Percentiles rank a stretch among this genome's conserved stretches.
Conservation (phyloP, 768 basidiomycete genomes). For the Dioszegia aurantiaca region DNA sequence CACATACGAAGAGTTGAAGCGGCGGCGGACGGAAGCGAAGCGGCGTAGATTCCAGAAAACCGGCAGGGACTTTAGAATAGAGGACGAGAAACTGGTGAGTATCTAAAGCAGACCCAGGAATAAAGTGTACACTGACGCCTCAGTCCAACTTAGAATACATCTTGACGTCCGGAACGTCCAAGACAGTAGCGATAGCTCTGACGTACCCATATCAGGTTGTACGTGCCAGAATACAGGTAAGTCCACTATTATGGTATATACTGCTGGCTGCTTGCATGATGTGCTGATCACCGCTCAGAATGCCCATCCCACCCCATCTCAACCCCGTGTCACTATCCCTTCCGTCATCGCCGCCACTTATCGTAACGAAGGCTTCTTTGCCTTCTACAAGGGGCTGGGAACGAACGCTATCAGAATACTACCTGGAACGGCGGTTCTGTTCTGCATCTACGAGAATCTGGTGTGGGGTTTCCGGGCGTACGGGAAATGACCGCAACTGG, state of each 20-base stretch:
- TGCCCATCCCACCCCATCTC: slow-evolving; percentile 1
- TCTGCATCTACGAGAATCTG: slow-evolving; percentile 59
- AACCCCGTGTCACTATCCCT: slow-evolving; percentile 58
- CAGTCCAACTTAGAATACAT: slow-evolving; percentile 91
- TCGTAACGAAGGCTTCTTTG: slow-evolving; percentile 70
- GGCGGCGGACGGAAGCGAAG: slow-evolving; percentile 72
- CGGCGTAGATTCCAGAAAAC: slow-evolving; percentile 61
- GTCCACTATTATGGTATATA: slow-evolving; percentile 22
- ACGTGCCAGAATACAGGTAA: slow-evolving; percentile 84
- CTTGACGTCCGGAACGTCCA: slow-evolving; percentile 84
- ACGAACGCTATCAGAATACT: slow-evolving; percentile 92
- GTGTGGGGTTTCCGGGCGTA: slow-evolving; percentile 48
- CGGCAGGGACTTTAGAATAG: slow-evolving; percentile 65
- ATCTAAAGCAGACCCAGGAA: background rate
- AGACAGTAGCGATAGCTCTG: slow-evolving; percentile 71
- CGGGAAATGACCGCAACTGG: slow-evolving; percentile 1
- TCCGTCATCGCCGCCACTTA: slow-evolving; percentile 77
- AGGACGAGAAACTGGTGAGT: slow-evolving; percentile 82
- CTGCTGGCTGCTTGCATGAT: background rate
- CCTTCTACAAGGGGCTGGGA: slow-evolving; percentile 92
- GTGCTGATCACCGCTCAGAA: slow-evolving; percentile 10
- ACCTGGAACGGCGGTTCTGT: slow-evolving; percentile 65
- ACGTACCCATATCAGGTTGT: slow-evolving; percentile 99
- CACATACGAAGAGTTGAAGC: slow-evolving; percentile 92
- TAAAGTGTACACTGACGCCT: background rate